Conservation (phyloP, 1,284 basidiomycete genomes). For the Kalmanozyma brasiliensis region DNA sequence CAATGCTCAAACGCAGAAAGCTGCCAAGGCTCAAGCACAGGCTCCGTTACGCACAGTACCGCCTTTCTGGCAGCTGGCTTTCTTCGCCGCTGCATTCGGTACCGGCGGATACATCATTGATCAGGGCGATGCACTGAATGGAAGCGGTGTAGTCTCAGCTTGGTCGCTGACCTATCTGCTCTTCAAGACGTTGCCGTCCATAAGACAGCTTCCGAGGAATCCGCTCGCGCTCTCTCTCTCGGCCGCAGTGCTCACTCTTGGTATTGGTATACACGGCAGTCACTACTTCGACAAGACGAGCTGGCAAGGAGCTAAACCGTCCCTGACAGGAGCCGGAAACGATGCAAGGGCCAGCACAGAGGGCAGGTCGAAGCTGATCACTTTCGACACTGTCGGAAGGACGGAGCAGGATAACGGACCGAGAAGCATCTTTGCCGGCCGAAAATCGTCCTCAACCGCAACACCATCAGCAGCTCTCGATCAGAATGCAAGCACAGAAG, state of each 20-base stretch:
- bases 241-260: slow-evolving; percentile 29
- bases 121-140: slow-evolving; percentile 58
- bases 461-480: background rate
- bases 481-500: background rate
- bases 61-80: slow-evolving; percentile 61
- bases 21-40: slow-evolving; percentile 10
- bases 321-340: slow-evolving; percentile 9
- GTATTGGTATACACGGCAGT: slow-evolving; percentile 54
- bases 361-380: slow-evolving; percentile 9
- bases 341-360: background rate
- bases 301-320: slow-evolving; percentile 59
- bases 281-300: slow-evolving; percentile 62
- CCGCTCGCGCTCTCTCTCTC: slow-evolving; percentile 43
- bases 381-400: slow-evolving; percentile 24
- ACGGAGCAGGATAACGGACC: background rate
- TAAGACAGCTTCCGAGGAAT: slow-evolving; percentile 31
- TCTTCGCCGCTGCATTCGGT: slow-evolving; percentile 55
- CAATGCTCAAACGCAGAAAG: slow-evolving; percentile 18
- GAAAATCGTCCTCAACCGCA: background rate
- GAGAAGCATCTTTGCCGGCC: slow-evolving; percentile 27
- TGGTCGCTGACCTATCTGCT: slow-evolving; percentile 63
- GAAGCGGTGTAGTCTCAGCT: slow-evolving; percentile 56
- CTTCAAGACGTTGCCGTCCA: slow-evolving; percentile 49
- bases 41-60: slow-evolving; percentile 40
- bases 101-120: slow-evolving; percentile 64